These are phyloP conservation scores for Aspergillus heteromorphus DNA, from an alignment of 495 filamentous ascomycete genomes.

Conservation along the genomic window DNA sequence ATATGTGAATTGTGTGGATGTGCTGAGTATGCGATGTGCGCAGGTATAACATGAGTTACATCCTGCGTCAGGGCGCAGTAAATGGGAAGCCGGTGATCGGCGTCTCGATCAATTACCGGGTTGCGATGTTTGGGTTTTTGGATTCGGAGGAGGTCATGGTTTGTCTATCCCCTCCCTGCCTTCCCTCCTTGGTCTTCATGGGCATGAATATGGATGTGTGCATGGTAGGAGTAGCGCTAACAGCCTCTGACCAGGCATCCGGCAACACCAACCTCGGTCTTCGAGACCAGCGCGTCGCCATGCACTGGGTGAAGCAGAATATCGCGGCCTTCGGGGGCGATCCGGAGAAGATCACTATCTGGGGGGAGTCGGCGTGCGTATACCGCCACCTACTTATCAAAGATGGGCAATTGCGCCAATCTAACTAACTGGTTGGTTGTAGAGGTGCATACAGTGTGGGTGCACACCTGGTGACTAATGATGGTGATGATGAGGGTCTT, in stretches of 20 bases:
- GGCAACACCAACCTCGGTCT: slow-evolving; percentile 46
- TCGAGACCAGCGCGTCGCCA: slow-evolving; percentile 44
- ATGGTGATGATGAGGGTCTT: slow-evolving; percentile 31
- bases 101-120: slow-evolving; percentile 71
- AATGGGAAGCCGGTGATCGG: slow-evolving; percentile 58
- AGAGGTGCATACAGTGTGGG: slow-evolving; percentile 37
- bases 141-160: slow-evolving; percentile 44
- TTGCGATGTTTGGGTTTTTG: slow-evolving; percentile 67
- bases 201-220: no score
- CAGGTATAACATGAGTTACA: slow-evolving; percentile 35
- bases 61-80: slow-evolving; percentile 27
- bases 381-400: background rate
- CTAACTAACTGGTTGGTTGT: background rate
- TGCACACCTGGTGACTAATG: slow-evolving; percentile 30
- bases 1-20: slow-evolving; percentile 9
- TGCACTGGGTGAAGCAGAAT: slow-evolving; percentile 48
- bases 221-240: background rate
- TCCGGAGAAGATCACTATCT: slow-evolving; percentile 59
- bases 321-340: slow-evolving; percentile 50
- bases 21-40: background rate
- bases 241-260: slow-evolving; percentile 23
- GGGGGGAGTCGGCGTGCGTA: slow-evolving; percentile 61
- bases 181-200: no score
- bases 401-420: no score
- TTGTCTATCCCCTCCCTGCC: background rate